Evolutionary conservation across 306 rosid species (phyloP).

Genomic region (Parietaria judaica): DNA sequence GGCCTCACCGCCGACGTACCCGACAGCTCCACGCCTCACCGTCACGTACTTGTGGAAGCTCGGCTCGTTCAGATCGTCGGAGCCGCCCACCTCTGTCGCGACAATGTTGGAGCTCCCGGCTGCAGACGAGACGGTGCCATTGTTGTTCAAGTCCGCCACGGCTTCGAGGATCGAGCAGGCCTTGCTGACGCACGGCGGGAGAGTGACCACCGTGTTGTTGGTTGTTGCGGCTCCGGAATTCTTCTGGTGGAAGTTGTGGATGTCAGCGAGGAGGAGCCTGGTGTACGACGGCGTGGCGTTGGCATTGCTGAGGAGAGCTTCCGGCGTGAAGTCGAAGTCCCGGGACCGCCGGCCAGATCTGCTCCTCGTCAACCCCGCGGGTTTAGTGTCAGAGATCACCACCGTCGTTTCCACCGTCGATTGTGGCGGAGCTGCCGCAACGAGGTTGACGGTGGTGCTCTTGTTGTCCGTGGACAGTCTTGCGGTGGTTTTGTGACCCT

Average conservation of each 20-base stretch:
- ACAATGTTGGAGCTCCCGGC: slow-evolving; percentile 47
- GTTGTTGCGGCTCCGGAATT: slow-evolving; percentile 25
- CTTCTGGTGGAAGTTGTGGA: slow-evolving; percentile 88
- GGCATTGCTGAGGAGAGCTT: slow-evolving; percentile 26
- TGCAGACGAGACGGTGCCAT: too few species aligned
- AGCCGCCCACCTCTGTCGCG: slow-evolving; percentile 54
- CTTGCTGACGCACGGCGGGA: slow-evolving; percentile 78
- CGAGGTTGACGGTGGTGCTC: too few species aligned
- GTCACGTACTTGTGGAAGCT: slow-evolving; percentile 87
- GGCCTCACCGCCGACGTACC: slow-evolving; percentile 26
- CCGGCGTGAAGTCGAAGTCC: slow-evolving; percentile 65
- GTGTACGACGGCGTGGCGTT: slow-evolving; percentile 62
- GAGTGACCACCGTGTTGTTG: slow-evolving; percentile 38
- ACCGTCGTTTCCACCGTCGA: slow-evolving; percentile 29
- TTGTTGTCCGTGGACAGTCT: slow-evolving; percentile 5
- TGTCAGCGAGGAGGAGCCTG: slow-evolving; percentile 67
- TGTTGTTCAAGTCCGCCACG: slow-evolving; percentile 75
- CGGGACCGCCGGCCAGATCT: slow-evolving; percentile 68
- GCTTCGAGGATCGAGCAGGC: slow-evolving; percentile 94
- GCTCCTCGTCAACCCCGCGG: slow-evolving; percentile 53
- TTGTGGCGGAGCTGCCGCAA: slow-evolving; percentile 31
- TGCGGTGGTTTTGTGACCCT: slow-evolving; percentile 29
- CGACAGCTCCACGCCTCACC: slow-evolving; percentile 51
- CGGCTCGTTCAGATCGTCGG: slow-evolving; percentile 63
- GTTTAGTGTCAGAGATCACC: slow-evolving; percentile 19